Evolutionary conservation across 768 basidiomycete species (phyloP), one percentile per base, ranked within the genome.

Genomic region (Polyporus arcularius): DNA sequence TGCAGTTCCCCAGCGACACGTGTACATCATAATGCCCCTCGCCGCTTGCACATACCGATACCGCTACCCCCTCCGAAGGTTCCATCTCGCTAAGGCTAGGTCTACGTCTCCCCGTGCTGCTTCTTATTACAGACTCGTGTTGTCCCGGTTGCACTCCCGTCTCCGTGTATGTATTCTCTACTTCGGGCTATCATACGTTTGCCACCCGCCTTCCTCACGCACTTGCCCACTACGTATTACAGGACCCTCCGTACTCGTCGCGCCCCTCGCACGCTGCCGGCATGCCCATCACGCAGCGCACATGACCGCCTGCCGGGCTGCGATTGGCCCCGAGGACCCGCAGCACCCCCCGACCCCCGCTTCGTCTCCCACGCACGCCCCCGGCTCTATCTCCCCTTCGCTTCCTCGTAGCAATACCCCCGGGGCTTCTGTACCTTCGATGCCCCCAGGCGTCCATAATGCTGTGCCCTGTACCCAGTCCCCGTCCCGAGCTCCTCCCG

Each of bases 1-100:
- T 46, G 52, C 43, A 51, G 30, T 35, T 43, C 60, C 55, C 52
- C 60, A 62, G 55, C 50, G 31, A 57, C 50, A 45, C 21, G 38
- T 59, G 58, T 59, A 59, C 48, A 55, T 42, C 53, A 60, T 55
- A 55, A 60, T 54, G 14, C 14, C 9, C 41, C 32, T 48, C 55
- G 49, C 14, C 26, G 42, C 49, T 16, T 30, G 31, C 51, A 21
- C 8, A 28, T 18, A 41, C 50, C 48, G 39, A 61, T 61, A 61
- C 54, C 60, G 51, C 5, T 43, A 16, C 42, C 6, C 10, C 14
- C 42, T 43, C 42, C 15, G 15, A 16, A 43, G 42, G 42, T 43
- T 43, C 18, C 42, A 43, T 43, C 42, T 43, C 42, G 14, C 42
- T 43, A 15, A 18, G 14, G 42, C 18, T 43, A 43, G 6, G 42